phyloP scores from a whole-genome alignment of 768 basidiomycete genomes.

The Naganishia randhawae region DNA sequence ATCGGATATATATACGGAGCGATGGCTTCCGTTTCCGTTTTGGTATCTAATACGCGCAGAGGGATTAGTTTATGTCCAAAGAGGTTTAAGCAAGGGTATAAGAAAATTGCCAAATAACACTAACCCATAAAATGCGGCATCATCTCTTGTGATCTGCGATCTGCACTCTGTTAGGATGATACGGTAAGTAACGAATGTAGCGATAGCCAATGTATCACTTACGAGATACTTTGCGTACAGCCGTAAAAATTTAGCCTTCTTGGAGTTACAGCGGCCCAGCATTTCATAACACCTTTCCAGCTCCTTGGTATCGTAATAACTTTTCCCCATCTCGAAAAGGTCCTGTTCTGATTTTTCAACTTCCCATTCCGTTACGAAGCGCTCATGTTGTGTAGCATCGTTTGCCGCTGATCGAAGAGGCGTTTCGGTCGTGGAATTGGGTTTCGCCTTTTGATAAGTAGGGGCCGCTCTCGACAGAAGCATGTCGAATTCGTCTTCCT shows the following conservation, averaged over 20 bases:
- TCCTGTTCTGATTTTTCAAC: conserved; percentile 38
- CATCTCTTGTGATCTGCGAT: conserved; percentile 74
- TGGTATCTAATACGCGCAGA: conserved; percentile 36
- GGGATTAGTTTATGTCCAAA: neutral
- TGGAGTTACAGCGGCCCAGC: conserved; percentile 63
- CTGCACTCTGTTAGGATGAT: conserved; percentile 62
- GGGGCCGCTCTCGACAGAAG: conserved; percentile 48
- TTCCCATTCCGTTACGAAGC: conserved; percentile 36
- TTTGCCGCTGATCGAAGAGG: conserved; percentile 15
- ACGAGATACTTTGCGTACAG: conserved; percentile 83
- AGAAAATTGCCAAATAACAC: conserved; percentile 38
- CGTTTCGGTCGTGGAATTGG: conserved; percentile 37
- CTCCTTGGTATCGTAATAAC: conserved; percentile 73
- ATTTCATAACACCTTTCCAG: conserved; percentile 67
- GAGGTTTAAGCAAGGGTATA: neutral
- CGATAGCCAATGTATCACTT: conserved; percentile 46
- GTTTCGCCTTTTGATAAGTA: conserved; percentile 35
- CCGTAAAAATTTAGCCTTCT: conserved; percentile 70
- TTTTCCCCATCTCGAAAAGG: conserved; percentile 57
- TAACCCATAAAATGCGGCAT: conserved; percentile 65
- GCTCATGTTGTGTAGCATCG: conserved; percentile 24
- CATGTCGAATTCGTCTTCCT: conserved; percentile 28
- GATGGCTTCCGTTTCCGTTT: conserved; percentile 46
- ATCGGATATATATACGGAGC: conserved; percentile 44
- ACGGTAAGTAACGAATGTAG: conserved; percentile 12